Evolutionary conservation across 2,329 filamentous ascomycete species (phyloP).

Genomic region (Waltergamsia citrina): DNA sequence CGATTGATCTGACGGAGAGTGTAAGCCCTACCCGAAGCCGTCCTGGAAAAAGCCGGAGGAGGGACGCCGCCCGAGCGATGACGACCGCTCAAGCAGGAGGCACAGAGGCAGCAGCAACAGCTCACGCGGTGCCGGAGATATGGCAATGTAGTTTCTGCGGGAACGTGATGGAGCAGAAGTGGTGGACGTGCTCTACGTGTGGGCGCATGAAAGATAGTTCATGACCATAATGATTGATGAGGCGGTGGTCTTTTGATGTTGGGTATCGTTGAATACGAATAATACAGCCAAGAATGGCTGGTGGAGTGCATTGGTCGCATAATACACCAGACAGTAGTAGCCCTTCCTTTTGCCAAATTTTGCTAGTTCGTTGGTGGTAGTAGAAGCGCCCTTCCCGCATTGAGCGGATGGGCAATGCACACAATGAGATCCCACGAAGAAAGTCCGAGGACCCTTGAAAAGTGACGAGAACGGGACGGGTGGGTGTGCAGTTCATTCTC

Average conservation of each 20-base stretch:
- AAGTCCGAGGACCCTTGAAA: too few species aligned
- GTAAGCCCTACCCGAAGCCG: constrained; percentile 26
- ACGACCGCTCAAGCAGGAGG: too few species aligned
- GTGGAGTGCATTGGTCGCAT: too few species aligned
- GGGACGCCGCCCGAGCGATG: constrained; percentile 3
- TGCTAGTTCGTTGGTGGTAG: too few species aligned
- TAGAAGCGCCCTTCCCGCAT: too few species aligned
- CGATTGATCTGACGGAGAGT: constrained; percentile 4
- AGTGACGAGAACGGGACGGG: too few species aligned
- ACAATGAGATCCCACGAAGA: too few species aligned
- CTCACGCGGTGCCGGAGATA: constrained; percentile 15
- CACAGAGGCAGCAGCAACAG: constrained; percentile 1
- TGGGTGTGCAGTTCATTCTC: too few species aligned
- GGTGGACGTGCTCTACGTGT: constrained; percentile 49
- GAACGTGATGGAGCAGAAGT: constrained; percentile 39
- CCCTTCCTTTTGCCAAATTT: too few species aligned
- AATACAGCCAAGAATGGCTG: too few species aligned
- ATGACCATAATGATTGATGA: constrained; percentile 7
- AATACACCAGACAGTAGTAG: too few species aligned
- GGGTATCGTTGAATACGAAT: neutral
- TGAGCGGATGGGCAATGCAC: too few species aligned
- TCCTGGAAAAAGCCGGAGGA: constrained; percentile 8
- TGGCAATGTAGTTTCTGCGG: constrained; percentile 46
- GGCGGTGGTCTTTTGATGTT: neutral
- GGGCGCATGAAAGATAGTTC: constrained; percentile 44